Base-by-base conservation (phyloP, 2,329 filamentous ascomycete genomes). In the Microdochium trichocladiopsis region DNA sequence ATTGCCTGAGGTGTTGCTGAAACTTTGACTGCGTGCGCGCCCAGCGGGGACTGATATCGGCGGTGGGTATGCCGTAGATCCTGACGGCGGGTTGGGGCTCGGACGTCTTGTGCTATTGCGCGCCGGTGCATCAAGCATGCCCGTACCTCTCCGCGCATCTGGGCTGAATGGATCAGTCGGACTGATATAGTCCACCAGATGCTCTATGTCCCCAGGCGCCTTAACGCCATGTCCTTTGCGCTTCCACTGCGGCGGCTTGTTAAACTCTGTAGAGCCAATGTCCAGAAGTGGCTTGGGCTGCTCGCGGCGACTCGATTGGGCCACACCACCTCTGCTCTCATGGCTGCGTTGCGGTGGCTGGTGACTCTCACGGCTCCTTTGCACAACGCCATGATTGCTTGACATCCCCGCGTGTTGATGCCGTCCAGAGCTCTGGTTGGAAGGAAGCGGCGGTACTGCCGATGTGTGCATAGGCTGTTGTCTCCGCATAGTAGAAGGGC, bases 201-300 rank as follows among this genome's bases (percentile, higher is more conserved):
- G 65, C 22, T 49, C 53, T 43, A 59, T 55, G n/a, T 64, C 64
- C 22, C 65, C 63, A 1, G 65, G 63, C 3, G 60, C 63, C 25
- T 62, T 61, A 12, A 67, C 62, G 22, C 65, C 65, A 22, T 62
- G 65, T 8, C 65, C 65, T 22, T 49, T 56, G 48, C 58, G 58
- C 25, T 59, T 60, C 18, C 57, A 55, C 64, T 64, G 66, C 36
- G 66, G 65, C 11, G 63, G 55, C 47, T 63, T 63, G n/a, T 61
- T 59, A 47, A 61, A 55, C 2, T 49, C 54, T 2, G 64, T 57
- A 3, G 60, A 16, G 47, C 23, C 58, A 41, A 67, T 47, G 36
- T 61, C 60, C 22, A 67, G 54, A 1, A 67, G 56, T 9, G 65
- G 65, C 48, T 60, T 65, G n/a, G 60, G 58, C 14, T 51, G 55